Evolutionary conservation across 768 basidiomycete species (phyloP), one percentile per base, ranked within the genome.

Genomic region (Cubamyces lactineus): DNA sequence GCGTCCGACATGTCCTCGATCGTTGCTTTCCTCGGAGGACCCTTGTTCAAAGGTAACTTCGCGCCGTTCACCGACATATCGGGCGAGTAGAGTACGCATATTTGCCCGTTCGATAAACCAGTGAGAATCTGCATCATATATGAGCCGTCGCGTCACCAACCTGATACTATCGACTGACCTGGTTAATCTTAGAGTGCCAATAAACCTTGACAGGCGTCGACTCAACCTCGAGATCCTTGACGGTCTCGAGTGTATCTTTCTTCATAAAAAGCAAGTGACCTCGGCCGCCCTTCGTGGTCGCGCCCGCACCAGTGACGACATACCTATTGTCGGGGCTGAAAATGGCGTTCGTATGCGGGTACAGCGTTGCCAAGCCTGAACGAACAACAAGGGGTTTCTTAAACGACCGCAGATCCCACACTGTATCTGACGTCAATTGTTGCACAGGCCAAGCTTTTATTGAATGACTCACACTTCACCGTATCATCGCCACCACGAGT

Each of bases 181-280:
- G 94, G 79, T 99, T 99, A 80, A 99, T 98, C 76, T 92, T 93
- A 6, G 92, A 86, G 78, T 98, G 97, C 97, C 97, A 99, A 26
- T 83, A 76, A 2, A 98, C 92, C 70, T 88, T 91, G 59, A 99
- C 92, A 11, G 97, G 94, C 39, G 87, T 91, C 24, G 87, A 81
- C 46, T 87, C 87, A 68, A 91, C 84, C 58, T 81, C 84, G 46
- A 94, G 67, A 45, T 82, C 80, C 75, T 88, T 89, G 55, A 79
- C 85, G 50, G 87, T 82, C 62, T 87, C 86, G 46, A 97, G 76
- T 41, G 80, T 82, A 59, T 88, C 84, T 71, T 88, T 88, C 60
- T 79, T 79, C 74, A 98, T 71, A 69, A 96, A 87, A 59, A 91
- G 74, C 57, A 98, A 77, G 62, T 82, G 83, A 0, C 94, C 94